Conservation (phyloP, 2,329 filamentous ascomycete species). For the Rutstroemia sydowiana region DNA sequence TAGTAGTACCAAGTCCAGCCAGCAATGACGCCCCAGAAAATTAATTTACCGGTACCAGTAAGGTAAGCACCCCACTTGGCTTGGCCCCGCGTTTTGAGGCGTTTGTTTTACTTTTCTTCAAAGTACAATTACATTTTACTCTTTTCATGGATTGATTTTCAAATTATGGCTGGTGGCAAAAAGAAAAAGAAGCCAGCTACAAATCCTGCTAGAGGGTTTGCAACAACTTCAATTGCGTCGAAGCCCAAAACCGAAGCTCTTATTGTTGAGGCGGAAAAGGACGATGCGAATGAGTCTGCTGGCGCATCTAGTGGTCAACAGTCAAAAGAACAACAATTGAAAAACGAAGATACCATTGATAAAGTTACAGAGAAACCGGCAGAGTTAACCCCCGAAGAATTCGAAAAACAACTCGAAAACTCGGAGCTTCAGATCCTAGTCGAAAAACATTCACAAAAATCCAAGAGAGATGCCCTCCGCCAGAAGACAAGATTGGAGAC, state of each 20-base stretch:
- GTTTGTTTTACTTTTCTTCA: not conserved
- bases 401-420: slow-evolving; percentile 81
- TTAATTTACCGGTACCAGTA: no score
- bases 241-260: slow-evolving; percentile 61
- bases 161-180: slow-evolving; percentile 56
- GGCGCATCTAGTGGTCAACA: slow-evolving; percentile 11
- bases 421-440: slow-evolving; percentile 84
- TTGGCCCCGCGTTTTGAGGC: slow-evolving; percentile 8
- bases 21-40: slow-evolving; percentile 7
- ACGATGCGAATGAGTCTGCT: slow-evolving; percentile 19
- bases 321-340: not conserved
- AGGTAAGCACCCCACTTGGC: slow-evolving; percentile 7
- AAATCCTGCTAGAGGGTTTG: slow-evolving; percentile 87
- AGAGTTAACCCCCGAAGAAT: slow-evolving; percentile 70
- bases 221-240: slow-evolving; percentile 85
- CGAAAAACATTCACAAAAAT: slow-evolving; percentile 74
- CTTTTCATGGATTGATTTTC: not conserved
- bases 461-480: slow-evolving; percentile 69
- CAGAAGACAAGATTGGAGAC: slow-evolving; percentile 75
- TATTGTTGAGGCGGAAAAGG: slow-evolving; percentile 19
- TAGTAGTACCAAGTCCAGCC: not conserved
- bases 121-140: not conserved
- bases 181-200: slow-evolving; percentile 86
- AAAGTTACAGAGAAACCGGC: slow-evolving; percentile 32
- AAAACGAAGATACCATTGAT: slow-evolving; percentile 8